Evolutionary conservation across 306 rosid species (phyloP), one percentile per base, ranked within the genome.

Genomic region (Castanea sativa): DNA sequence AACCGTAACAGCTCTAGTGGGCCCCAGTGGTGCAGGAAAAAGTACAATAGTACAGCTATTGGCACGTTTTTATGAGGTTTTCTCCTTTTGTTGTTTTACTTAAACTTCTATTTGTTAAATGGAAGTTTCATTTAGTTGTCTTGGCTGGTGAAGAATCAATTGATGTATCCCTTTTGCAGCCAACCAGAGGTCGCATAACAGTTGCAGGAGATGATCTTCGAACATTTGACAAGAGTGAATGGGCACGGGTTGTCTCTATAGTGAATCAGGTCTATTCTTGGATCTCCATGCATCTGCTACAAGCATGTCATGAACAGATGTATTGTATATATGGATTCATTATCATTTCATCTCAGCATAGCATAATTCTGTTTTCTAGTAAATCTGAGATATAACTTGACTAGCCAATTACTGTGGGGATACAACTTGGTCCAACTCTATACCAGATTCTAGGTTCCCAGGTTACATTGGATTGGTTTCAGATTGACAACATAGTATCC

Each of bases 1-100:
- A 78, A 90, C 98, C 73, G 65, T 92, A 83, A 95, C 99, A 80
- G 98, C 99, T 61, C 80, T 95, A 55, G 97, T 95, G 38, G 99
- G 99, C 61, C 43, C 93, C 60, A 95, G 99, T 45, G 97, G 99
- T 75, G 92, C 97, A 3, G 99, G 99, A 9, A 95, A 92, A 81
- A 95, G 99, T 88, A 95, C 97, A 41, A 78, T 95, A 78, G 99
- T 95, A 32, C 99, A 95, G 84, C 86, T 95, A 58, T 83, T 95
- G 92, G 86, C 99, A 68, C 95, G 98, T 29, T 95, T 92, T 83
- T 95, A 95, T 81, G 99, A 95, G 99, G 99, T 95, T 81, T 77
- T 77, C 76, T 49, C 73, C 71, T 75, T 45, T 73, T 41, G 45
- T 23, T 55, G 30, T 73, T 51, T 85, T 25, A 6, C n/a, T 33